Evolutionary conservation across 2,329 filamentous ascomycete genomes (phyloP).

Genomic region (Hymenoscyphus albidus): DNA sequence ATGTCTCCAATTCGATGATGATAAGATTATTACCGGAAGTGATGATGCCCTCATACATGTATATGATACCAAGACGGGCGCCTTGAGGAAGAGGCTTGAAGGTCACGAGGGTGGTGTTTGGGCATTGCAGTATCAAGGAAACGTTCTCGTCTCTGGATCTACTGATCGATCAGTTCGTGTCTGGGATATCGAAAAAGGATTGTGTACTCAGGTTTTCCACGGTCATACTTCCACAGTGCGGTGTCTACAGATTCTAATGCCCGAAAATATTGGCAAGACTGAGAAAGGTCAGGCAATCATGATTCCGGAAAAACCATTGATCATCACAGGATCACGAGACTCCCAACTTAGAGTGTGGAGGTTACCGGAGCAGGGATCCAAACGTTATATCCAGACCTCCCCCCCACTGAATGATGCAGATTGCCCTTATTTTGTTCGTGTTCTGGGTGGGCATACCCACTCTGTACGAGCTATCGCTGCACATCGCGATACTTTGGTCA

Average conservation of each 20-base stretch:
- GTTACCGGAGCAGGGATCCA: constrained; percentile 75
- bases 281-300: constrained; percentile 72
- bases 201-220: constrained; percentile 93
- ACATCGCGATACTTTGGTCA: constrained; percentile 91
- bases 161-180: constrained; percentile 98
- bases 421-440: constrained; percentile 92
- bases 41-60: constrained; percentile 98
- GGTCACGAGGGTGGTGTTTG: constrained; percentile 97
- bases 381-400: constrained; percentile 73
- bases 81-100: constrained; percentile 74
- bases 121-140: constrained; percentile 95
- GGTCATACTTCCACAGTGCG: constrained; percentile 96
- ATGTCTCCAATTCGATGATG: constrained; percentile 93
- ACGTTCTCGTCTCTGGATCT: constrained; percentile 90
- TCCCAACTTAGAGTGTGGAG: constrained; percentile 94
- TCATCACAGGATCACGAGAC: constrained; percentile 95
- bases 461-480: constrained; percentile 95
- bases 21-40: constrained; percentile 96
- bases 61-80: constrained; percentile 94
- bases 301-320: constrained; percentile 90
- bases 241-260: constrained; percentile 91
- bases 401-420: constrained; percentile 71
- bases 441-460: constrained; percentile 80
- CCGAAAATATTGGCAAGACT: constrained; percentile 69
- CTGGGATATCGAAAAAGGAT: constrained; percentile 93